These are phyloP conservation scores for Lobulomyces angularis DNA, from an alignment of 192 early-diverging fungal genomes.

Conservation along the genomic window DNA sequence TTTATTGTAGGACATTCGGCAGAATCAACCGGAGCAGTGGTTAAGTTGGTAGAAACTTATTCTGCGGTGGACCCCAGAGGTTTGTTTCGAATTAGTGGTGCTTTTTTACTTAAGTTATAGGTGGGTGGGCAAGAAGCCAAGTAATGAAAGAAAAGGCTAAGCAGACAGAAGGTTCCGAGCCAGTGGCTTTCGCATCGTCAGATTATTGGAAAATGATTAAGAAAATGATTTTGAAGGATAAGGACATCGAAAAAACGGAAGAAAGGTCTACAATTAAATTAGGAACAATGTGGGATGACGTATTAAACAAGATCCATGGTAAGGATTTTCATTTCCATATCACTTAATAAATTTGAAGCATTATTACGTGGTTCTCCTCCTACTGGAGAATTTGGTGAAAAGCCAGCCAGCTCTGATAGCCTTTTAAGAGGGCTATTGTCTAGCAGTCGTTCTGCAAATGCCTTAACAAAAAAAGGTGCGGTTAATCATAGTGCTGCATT, in stretches of 20 bases:
- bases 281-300: background rate
- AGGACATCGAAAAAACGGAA: constrained; percentile 11
- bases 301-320: no score
- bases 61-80: constrained; percentile 37
- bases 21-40: constrained; percentile 16
- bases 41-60: constrained; percentile 35
- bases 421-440: background rate
- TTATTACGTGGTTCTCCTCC: background rate
- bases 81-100: no score
- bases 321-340: no score
- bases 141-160: constrained; percentile 22
- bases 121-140: constrained; percentile 34
- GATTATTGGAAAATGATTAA: constrained; percentile 33
- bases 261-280: constrained; percentile 5
- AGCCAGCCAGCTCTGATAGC: background rate
- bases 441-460: no score
- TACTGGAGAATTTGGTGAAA: constrained; percentile 3
- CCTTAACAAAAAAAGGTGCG: constrained; percentile 5
- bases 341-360: no score
- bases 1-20: constrained; percentile 37
- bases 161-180: no score
- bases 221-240: constrained; percentile 28
- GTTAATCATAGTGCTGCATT: constrained; percentile 14
- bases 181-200: constrained; percentile 14
- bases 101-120: no score